These are phyloP conservation scores for Phytophthora hibernalis DNA, from an alignment of 352 stramenopile genomes.

Conservation along the genomic window DNA sequence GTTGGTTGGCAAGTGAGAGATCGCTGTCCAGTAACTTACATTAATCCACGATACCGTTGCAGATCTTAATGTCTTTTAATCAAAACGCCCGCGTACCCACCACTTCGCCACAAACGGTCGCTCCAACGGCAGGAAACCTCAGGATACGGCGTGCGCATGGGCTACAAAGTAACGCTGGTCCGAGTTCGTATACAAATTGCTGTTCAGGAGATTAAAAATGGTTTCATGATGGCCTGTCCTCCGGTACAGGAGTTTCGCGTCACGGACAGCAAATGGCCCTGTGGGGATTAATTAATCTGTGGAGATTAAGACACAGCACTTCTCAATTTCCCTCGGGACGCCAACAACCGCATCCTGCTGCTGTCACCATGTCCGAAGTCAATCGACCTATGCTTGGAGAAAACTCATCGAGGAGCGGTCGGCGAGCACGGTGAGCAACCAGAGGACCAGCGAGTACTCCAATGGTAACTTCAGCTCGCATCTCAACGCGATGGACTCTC, in stretches of 20 bases:
- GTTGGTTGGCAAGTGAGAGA: slow-evolving; percentile 21
- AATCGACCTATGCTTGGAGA: background rate
- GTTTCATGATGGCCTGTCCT: slow-evolving; percentile 1
- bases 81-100: background rate
- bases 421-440: background rate
- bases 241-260: background rate
- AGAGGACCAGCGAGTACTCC: slow-evolving; percentile 13
- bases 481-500: slow-evolving; percentile 7
- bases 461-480: slow-evolving; percentile 6
- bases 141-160: background rate
- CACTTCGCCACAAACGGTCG: background rate
- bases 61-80: slow-evolving; percentile 4
- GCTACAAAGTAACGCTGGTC: slow-evolving; percentile 11
- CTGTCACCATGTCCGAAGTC: slow-evolving; percentile 1
- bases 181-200: background rate
- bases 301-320: slow-evolving; percentile 9
- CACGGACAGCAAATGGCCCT: background rate
- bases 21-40: slow-evolving; percentile 23
- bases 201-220: background rate
- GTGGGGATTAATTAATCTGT: background rate
- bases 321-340: slow-evolving; percentile 6
- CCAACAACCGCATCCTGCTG: slow-evolving; percentile 2
- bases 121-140: background rate
- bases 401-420: slow-evolving; percentile 4
- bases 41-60: slow-evolving; percentile 25